A percentile compares a stretch with the other conserved stretches of the same genome.
Conservation (phyloP, 768 basidiomycete species). For the Pulveroboletus frians region DNA sequence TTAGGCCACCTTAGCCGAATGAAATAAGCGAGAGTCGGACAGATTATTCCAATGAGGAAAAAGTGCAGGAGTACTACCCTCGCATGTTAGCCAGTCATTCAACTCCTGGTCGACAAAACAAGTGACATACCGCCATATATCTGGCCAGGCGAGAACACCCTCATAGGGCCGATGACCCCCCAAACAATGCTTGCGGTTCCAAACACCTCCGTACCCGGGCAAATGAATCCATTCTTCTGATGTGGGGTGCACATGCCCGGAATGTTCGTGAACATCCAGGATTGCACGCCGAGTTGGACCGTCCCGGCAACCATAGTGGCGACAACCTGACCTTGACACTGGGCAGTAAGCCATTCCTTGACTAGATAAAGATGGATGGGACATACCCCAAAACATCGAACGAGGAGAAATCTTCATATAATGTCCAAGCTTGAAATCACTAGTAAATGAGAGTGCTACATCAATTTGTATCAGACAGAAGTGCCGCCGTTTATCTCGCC, state of each 20-base stretch:
- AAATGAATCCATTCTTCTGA: constrained; percentile 54
- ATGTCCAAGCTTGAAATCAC: constrained; percentile 75
- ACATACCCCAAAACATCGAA: constrained; percentile 54
- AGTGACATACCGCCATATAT: constrained; percentile 43
- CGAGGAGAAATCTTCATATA: constrained; percentile 67
- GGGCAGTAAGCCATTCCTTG: not conserved
- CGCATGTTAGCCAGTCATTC: not conserved
- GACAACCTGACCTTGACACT: constrained; percentile 44
- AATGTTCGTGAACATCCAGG: constrained; percentile 52
- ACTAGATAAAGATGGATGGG: not conserved
- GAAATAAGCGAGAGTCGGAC: constrained; percentile 53
- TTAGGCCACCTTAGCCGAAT: constrained; percentile 58
- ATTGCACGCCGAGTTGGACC: constrained; percentile 59
- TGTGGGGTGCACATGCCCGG: constrained; percentile 28
- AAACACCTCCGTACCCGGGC: constrained; percentile 66
- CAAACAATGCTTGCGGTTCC: constrained; percentile 76
- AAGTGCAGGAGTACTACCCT: constrained; percentile 51
- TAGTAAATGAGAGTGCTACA: constrained; percentile 54
- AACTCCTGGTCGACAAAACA: not conserved
- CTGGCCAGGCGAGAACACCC: constrained; percentile 64
- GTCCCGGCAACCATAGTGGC: constrained; percentile 61
- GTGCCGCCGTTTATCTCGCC: too few species aligned
- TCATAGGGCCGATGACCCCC: constrained; percentile 75
- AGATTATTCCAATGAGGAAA: constrained; percentile 70
- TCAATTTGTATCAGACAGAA: not conserved